Base-by-base conservation (phyloP, 2,329 filamentous ascomycete species). In the Sporothrix variecibatus region DNA sequence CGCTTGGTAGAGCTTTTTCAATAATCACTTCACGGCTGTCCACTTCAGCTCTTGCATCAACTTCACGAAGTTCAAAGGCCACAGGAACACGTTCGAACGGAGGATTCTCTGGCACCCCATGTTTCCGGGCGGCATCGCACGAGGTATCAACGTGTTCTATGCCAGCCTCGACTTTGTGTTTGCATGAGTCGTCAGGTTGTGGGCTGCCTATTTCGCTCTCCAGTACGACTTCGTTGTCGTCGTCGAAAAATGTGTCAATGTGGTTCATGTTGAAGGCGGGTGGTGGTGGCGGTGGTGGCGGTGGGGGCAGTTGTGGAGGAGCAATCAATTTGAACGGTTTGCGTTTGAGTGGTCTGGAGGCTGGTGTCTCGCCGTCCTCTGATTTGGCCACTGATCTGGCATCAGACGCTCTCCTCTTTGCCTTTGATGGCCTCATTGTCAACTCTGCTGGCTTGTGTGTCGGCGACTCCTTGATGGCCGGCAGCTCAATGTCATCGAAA, bases 401-500 rank as follows among this genome's bases (percentile, higher is more conserved):
- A 8, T 23, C 62, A 2, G 62, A 46, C 23, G 38, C 4, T 6
- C 17, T 67, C 12, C 62, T 15, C 38, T 28, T 46, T 65, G 12
- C 12, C 1, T 9, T 40, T 43, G 62, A 67, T 11, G 11, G n/a
- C 40, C 23, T 43, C 9, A 12, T 40, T 4, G n/a, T 4, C 9
- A 12, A 5, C 4, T 43, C 9, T 12, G 5, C 26, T 8, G 38
- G 62, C 4, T 17, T 43, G n/a, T 12, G 38, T 12, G 23, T n/a
- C 9, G 71, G 46, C 7, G 71, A 65, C n/a, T 23, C 62, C 9
- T 58, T 40, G 1, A 71, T 43, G 0, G 5, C 46, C 7, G 38
- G 56, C 5, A 75, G 12, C 2, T 76, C 73, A 31, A 75, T 12
- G 15, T 77, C 72, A 38, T 77, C 75, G 69, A 77, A 77, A 5